These are phyloP conservation scores for Vaccinium macrocarpon DNA, from an alignment of 148 eudicot species.

Conservation along the genomic window DNA sequence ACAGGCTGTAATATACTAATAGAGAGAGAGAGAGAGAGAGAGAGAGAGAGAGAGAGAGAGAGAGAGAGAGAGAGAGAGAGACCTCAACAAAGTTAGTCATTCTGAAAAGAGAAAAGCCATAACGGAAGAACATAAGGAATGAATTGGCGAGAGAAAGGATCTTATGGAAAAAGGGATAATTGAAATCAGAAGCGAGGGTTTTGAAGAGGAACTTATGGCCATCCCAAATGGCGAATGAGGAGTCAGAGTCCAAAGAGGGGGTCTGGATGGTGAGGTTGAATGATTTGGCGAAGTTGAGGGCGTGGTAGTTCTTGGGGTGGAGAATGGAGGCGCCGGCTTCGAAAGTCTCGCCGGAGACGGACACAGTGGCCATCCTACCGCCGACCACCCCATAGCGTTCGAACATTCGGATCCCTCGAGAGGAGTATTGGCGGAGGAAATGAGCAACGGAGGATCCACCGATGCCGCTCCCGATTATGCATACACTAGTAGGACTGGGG, in stretches of 20 bases:
- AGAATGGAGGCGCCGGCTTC: slow-evolving; percentile 90
- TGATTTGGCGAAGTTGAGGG: slow-evolving; percentile 36
- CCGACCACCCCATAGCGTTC: slow-evolving; percentile 65
- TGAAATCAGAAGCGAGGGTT: slow-evolving; percentile 39
- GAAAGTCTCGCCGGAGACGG: slow-evolving; percentile 59
- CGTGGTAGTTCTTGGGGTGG: slow-evolving; percentile 76
- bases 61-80: background rate
- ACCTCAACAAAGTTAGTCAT: slow-evolving; percentile 81
- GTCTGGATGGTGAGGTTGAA: slow-evolving; percentile 34
- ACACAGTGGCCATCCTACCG: slow-evolving; percentile 84
- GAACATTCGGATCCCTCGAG: slow-evolving; percentile 43
- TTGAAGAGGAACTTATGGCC: slow-evolving; percentile 56
- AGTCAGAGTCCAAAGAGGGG: slow-evolving; percentile 20
- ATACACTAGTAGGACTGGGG: slow-evolving; percentile 22
- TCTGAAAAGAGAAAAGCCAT: slow-evolving; percentile 63
- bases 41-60: background rate
- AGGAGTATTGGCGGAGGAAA: slow-evolving; percentile 81
- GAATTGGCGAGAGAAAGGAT: slow-evolving; percentile 46
- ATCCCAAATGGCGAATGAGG: slow-evolving; percentile 75
- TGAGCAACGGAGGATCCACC: slow-evolving; percentile 79
- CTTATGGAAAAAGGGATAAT: slow-evolving; percentile 31
- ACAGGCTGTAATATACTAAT: too few relatives aligned
- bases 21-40: too few relatives aligned
- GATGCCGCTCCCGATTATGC: slow-evolving; percentile 86
- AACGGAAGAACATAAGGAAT: slow-evolving; percentile 48